Evolutionary conservation across 2,329 filamentous ascomycete genomes (phyloP), one percentile per base, ranked within the genome.

Genomic region (Amauroascus niger): DNA sequence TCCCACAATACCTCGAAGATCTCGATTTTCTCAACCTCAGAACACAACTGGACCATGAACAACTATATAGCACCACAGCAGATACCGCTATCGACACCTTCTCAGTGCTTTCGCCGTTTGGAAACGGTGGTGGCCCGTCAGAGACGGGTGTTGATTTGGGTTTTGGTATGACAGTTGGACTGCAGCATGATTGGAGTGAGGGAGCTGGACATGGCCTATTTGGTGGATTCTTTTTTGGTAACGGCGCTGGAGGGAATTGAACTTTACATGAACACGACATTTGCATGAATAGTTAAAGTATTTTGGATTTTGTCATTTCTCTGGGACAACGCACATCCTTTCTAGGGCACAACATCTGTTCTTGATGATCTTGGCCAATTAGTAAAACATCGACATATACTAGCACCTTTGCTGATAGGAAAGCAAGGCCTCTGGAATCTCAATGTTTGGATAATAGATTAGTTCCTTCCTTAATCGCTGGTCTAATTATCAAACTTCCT

Each of bases 201-300:
- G 71, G 72, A 39, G 64, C 67, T 20, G 71, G 70, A 47, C 71
- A 73, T 60, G 76, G 78, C 68, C 60, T 79, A 30, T 74, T 79
- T 59, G 75, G 78, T 60, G 77, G 75, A 3, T 79, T 76, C 62
- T 79, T 79, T 63, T 79, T 79, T 66, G 77, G 77, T 8, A 71
- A 69, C 16, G 52, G 49, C 3, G 24, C 22, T 14, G 54, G 52
- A 30, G 46, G 40, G 2, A 45, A 4, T 39, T 52, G 16, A 40
- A n/a, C 9, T 13, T n/a, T 28, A n/a, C n/a, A n/a, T n/a, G n/a
- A n/a, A n/a, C n/a, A n/a, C n/a, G n/a, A n/a, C n/a, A n/a, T n/a
- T n/a, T n/a, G n/a, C 24, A 28, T 45, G 41, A 13, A 45, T 30
- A 45, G 8, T 45, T 45, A 2, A 28, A 30, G 22, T 37, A 22